These are phyloP conservation scores for Catunica adiposa DNA, from an alignment of 2,329 filamentous ascomycete species.

Conservation along the genomic window DNA sequence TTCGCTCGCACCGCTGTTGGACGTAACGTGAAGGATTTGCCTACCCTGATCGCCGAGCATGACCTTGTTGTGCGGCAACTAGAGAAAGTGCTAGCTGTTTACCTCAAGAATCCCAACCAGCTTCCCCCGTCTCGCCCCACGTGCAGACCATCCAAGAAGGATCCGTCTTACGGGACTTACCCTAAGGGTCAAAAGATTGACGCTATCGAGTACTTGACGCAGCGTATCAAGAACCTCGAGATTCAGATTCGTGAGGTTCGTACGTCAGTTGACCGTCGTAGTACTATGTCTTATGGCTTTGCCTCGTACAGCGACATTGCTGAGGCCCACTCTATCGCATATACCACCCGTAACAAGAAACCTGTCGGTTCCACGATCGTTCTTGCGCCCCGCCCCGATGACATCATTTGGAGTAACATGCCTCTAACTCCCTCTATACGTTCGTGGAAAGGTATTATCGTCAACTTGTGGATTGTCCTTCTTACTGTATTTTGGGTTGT, in stretches of 20 bases:
- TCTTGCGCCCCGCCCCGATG: constrained; percentile 71
- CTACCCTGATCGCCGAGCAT: constrained; percentile 70
- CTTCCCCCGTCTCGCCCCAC: constrained; percentile 61
- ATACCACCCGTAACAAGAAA: constrained; percentile 61
- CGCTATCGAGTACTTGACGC: constrained; percentile 82
- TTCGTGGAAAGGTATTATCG: constrained; percentile 56
- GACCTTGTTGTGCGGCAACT: constrained; percentile 64
- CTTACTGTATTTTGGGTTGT: constrained; percentile 76
- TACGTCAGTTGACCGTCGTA: constrained; percentile 65
- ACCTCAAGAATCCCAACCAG: constrained; percentile 71
- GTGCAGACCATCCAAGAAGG: constrained; percentile 66
- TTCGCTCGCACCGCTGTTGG: constrained; percentile 70
- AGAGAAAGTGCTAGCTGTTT: constrained; percentile 71
- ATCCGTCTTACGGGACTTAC: constrained; percentile 48
- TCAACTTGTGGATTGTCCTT: constrained; percentile 66
- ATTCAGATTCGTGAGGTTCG: constrained; percentile 70
- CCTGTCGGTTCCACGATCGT: constrained; percentile 60
- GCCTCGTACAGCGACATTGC: constrained; percentile 81
- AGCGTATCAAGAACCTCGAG: constrained; percentile 70
- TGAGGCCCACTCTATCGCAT: constrained; percentile 78
- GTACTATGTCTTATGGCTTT: constrained; percentile 83
- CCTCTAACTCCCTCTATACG: constrained; percentile 51
- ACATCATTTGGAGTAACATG: constrained; percentile 94
- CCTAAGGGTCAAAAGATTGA: constrained; percentile 64
- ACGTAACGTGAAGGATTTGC: constrained; percentile 81